Evolutionary conservation across 257 asterid genomes (phyloP).

Genomic region (Salvia rosmarinus): DNA sequence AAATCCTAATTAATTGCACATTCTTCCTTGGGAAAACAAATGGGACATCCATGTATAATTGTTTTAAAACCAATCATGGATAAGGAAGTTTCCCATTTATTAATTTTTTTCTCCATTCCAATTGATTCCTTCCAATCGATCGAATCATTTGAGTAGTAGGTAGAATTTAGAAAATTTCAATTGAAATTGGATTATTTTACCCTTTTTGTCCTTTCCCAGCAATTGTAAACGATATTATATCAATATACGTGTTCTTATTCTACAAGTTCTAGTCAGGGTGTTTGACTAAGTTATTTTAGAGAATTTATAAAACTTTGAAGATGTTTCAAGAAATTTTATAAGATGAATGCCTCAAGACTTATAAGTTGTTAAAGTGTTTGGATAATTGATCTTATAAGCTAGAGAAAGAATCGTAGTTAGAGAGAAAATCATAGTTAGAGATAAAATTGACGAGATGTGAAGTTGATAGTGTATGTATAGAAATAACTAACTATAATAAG

Average conservation of each 20-base stretch:
- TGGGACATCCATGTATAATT: constrained; percentile 25
- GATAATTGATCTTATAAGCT: too few relatives aligned
- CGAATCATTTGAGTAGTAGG: constrained; percentile 47
- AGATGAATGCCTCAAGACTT: too few relatives aligned
- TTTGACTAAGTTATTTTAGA: too few relatives aligned
- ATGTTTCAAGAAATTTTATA: too few relatives aligned
- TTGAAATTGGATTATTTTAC: constrained; percentile 1
- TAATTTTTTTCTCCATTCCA: constrained; percentile 18
- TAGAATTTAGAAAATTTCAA: constrained; percentile 38
- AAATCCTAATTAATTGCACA: constrained; percentile 19
- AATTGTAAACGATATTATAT: neutral
- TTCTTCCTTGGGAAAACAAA: constrained; percentile 44
- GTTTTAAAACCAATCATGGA: constrained; percentile 41
- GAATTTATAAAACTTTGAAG: too few relatives aligned
- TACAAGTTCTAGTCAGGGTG: neutral
- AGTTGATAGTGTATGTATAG: too few relatives aligned
- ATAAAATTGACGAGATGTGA: too few relatives aligned
- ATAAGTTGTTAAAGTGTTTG: too few relatives aligned
- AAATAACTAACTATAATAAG: too few relatives aligned
- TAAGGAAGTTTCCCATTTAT: constrained; percentile 37
- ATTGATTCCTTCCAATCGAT: constrained; percentile 45
- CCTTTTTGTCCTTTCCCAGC: neutral
- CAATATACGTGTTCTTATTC: neutral
- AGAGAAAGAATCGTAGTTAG: too few relatives aligned
- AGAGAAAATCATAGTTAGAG: too few relatives aligned